phyloP scores from a whole-genome alignment of 768 basidiomycete species.

The Phlegmacium glaucopus region DNA sequence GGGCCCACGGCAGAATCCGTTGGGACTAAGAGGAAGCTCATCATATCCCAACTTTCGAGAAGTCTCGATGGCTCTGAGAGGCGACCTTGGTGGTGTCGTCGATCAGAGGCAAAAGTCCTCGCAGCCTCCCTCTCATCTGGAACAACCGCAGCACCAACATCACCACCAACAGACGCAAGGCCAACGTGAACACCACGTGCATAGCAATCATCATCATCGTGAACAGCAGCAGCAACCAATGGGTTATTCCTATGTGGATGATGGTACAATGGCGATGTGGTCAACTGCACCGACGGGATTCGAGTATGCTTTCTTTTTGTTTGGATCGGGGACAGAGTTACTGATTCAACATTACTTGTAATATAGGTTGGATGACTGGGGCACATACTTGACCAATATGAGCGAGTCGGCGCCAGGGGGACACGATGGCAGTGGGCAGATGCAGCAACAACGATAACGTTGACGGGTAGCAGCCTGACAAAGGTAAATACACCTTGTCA shows the following conservation, averaged over 20 bases:
- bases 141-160: not conserved
- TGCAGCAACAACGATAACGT: no score
- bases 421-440: not conserved
- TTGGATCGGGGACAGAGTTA: not conserved
- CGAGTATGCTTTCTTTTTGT: slow-evolving; percentile 42
- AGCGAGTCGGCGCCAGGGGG: slow-evolving; percentile 30
- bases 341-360: not conserved
- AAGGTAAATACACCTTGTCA: not conserved
- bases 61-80: not conserved
- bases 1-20: not conserved
- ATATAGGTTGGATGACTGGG: slow-evolving; percentile 44
- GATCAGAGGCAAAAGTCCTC: not conserved
- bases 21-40: not conserved
- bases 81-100: not conserved
- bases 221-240: slow-evolving; percentile 9
- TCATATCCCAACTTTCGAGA: not conserved
- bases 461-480: no score
- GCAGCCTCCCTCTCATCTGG: no score
- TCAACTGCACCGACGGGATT: slow-evolving; percentile 62
- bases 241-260: slow-evolving; percentile 31
- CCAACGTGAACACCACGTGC: not conserved
- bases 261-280: slow-evolving; percentile 65
- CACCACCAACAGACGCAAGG: not conserved
- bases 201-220: not conserved
- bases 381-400: slow-evolving; percentile 38